Conservation (phyloP, 2,329 filamentous ascomycete genomes). For the Fusarium sp. region DNA sequence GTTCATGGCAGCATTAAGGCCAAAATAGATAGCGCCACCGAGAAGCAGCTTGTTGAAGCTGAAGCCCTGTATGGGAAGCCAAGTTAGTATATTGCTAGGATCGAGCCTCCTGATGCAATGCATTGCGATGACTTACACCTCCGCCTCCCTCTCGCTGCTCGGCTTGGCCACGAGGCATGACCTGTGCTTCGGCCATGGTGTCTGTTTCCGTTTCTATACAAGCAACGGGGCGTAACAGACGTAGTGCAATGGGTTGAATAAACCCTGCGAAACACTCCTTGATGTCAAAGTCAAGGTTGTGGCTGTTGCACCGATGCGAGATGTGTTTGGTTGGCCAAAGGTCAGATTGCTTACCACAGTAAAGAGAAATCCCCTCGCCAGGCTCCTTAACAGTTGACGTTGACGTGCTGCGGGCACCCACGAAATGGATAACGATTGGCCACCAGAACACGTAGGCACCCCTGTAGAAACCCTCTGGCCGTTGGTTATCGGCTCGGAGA, state of each 20-base stretch:
- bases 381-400: conserved; percentile 24
- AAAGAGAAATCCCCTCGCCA: conserved; percentile 38
- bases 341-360: background rate
- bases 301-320: conserved; percentile 22
- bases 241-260: conserved; percentile 2
- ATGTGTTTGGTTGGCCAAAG: conserved; percentile 29
- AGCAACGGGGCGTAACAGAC: conserved; percentile 2
- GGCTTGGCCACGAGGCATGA: conserved; percentile 42
- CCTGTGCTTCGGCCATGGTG: conserved; percentile 47
- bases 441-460: conserved; percentile 9
- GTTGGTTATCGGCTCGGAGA: conserved; percentile 32
- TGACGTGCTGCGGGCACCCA: conserved; percentile 35
- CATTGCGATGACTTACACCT: conserved; percentile 45
- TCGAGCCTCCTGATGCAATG: background rate
- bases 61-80: conserved; percentile 48
- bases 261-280: conserved; percentile 16
- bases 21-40: conserved; percentile 68
- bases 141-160: conserved; percentile 40
- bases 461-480: conserved; percentile 15
- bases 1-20: conserved; percentile 68
- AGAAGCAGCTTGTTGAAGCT: conserved; percentile 61
- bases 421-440: conserved; percentile 38
- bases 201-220: conserved; percentile 19
- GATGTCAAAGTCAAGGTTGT: conserved; percentile 33
- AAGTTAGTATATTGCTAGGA: conserved; percentile 20